A percentile compares a stretch with the other conserved stretches of the same genome.
Conservation (phyloP, 257 asterid genomes). For the Cordia subcordata region DNA sequence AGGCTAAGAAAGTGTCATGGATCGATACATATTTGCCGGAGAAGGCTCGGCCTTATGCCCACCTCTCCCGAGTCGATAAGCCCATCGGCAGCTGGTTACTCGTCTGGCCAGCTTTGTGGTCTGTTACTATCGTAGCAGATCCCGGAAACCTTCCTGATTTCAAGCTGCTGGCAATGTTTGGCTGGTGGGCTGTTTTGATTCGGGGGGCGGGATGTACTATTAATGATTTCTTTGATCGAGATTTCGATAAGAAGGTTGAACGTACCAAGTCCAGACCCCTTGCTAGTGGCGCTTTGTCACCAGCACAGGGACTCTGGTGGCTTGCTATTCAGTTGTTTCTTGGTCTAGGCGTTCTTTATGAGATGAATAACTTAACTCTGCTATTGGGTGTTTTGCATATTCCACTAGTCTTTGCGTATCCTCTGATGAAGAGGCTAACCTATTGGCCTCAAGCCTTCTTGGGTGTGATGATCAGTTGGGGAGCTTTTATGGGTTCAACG, state of each 20-base stretch:
- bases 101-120: constrained; percentile 97
- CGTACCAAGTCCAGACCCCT: constrained; percentile 1
- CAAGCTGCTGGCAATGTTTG: constrained; percentile 72
- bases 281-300: background rate
- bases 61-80: constrained; percentile 70
- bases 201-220: constrained; percentile 87
- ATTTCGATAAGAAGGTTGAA: constrained; percentile 69
- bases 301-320: background rate
- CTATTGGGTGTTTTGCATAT: background rate
- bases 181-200: constrained; percentile 72
- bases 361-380: background rate
- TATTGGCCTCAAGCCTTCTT: constrained; percentile 6
- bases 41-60: constrained; percentile 57
- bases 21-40: constrained; percentile 61
- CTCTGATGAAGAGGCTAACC: constrained; percentile 2
- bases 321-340: background rate
- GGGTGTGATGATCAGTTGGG: background rate
- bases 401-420: background rate
- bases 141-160: constrained; percentile 71
- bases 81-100: constrained; percentile 91
- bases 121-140: constrained; percentile 62
- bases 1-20: constrained; percentile 38
- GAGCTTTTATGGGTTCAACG: constrained; percentile 1
- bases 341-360: background rate
- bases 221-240: constrained; percentile 78